Evolutionary conservation across 2,329 filamentous ascomycete genomes (phyloP).

Genomic region (Lojkania enalia): DNA sequence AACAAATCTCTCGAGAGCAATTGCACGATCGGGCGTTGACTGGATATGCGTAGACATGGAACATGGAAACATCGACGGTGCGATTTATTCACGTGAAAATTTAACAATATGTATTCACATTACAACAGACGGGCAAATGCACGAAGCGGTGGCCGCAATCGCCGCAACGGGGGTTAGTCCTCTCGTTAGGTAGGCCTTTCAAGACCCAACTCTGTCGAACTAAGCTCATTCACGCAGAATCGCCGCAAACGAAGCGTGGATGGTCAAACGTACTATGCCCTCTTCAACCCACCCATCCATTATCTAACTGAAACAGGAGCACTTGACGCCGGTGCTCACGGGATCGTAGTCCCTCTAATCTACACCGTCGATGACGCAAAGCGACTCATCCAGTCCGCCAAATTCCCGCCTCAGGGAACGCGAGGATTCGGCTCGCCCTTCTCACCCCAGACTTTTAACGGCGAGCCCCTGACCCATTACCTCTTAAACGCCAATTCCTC

Average conservation of each 20-base stretch:
- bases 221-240: too few relatives aligned
- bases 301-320: conserved; percentile 48
- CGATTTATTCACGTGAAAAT: conserved; percentile 2
- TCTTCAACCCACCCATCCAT: background rate
- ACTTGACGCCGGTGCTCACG: conserved; percentile 63
- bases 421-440: conserved; percentile 62
- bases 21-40: conserved; percentile 57
- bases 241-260: conserved; percentile 62
- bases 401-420: conserved; percentile 60
- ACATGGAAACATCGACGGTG: conserved; percentile 61
- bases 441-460: conserved; percentile 51
- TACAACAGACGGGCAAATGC: conserved; percentile 54
- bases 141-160: conserved; percentile 57
- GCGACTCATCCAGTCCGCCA: conserved; percentile 55
- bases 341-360: conserved; percentile 59
- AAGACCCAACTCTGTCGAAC: too few relatives aligned
- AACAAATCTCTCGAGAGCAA: conserved; percentile 57
- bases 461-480: conserved; percentile 51
- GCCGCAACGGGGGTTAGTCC: conserved; percentile 50
- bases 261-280: conserved; percentile 57
- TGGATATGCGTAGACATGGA: conserved; percentile 60
- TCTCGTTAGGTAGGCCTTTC: too few relatives aligned
- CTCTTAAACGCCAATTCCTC: conserved; percentile 59
- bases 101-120: conserved; percentile 8
- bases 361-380: conserved; percentile 58